Base-by-base conservation (phyloP, 2,329 filamentous ascomycete genomes). In the Aspergillus candidus region DNA sequence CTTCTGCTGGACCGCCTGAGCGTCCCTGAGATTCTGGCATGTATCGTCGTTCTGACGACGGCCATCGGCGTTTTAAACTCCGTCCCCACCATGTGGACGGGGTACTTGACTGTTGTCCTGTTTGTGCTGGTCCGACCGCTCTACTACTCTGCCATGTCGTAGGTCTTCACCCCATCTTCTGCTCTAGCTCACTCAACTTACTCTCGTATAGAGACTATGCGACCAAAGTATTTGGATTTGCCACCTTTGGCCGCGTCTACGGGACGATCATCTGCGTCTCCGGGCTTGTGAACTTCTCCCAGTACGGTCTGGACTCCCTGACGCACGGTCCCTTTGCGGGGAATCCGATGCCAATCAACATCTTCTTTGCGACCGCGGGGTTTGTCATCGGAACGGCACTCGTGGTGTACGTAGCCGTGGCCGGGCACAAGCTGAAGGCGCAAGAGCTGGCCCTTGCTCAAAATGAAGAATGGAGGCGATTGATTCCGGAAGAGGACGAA, bases 191-290 rank as follows among this genome's bases (percentile, higher is more conserved):
- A 32, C 13, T 29, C 8, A 13, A 12, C 5, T 41, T 44, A 42
- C 14, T n/a, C 32, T 30, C 8, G 11, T 14, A 7, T 15, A 76
- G 76, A 18, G 89, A 95, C 69, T 94, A 94, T 64, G 80, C 81
- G 11, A 89, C 88, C 52, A 95, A 94, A 67, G 88, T 95, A 29
- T 95, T 95, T 61, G 89, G 89, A 11, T 94, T 95, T 68, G 77
- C 83, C 44, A 95, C 88, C 0, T 96, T 95, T 56, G 89, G 89
- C 33, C 93, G 86, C 37, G 88, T 95, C 27, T 95, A 95, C 67
- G 90, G 90, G 4, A 76, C 89, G 10, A 88, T 94, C 55, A 94
- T 94, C 56, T 94, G 87, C 63, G 70, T 93, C 2, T 84, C 88
- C 0, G 90, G 90, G 1, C 63, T 95, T 1, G 76, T 88, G 57